Base-by-base conservation (phyloP, 2,329 filamentous ascomycete species). In the Alternaria longipes region DNA sequence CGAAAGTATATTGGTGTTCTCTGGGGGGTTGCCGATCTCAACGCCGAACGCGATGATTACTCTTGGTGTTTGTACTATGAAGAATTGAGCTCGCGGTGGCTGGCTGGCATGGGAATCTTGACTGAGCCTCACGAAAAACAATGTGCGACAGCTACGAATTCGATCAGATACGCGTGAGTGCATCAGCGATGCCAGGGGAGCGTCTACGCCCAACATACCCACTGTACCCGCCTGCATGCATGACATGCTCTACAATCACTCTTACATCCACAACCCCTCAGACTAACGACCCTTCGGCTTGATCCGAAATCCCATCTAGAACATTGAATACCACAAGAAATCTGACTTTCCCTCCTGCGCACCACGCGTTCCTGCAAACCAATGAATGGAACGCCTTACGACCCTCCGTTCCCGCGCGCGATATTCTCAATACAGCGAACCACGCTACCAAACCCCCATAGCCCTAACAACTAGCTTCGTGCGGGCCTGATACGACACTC, bases 391-490 rank as follows among this genome's bases (percentile, higher is more conserved):
- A 50, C 46, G 46, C 46, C 46, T 50, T 12, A 36, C 20, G 4
- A 50, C 46, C 30, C 30, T 36, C 20, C 46, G 34, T 24, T 34
- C 20, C 20, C 20, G 24, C 46, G 32, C 20, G 22, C 18, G 24
- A 11, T 50, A 2, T 20, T 50, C 16, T 24, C 22, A 24, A 52
- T 30, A 44, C 20, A 30, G 32, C 30, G 20, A 42, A 18, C 34
- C 24, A 36, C 49, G 40, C 55, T 44, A 53, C 55, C 47, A 57
- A 57, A 57, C 55, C 55, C n/a, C 55, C 47, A 44, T 53, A 57
- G 36, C 42, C 38, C 22, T 26, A 26, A 8, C 6, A 36, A 36
- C 32, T 50, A 50, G 32, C 30, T 30, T 50, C 20, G 32, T 50
- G 24, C 46, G 30, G 30, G 46, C 8, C 30, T 50, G 32, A 26